phyloP scores from a whole-genome alignment of 371 early-diverging fungal genomes.

The Amoeboradix gromovi region DNA sequence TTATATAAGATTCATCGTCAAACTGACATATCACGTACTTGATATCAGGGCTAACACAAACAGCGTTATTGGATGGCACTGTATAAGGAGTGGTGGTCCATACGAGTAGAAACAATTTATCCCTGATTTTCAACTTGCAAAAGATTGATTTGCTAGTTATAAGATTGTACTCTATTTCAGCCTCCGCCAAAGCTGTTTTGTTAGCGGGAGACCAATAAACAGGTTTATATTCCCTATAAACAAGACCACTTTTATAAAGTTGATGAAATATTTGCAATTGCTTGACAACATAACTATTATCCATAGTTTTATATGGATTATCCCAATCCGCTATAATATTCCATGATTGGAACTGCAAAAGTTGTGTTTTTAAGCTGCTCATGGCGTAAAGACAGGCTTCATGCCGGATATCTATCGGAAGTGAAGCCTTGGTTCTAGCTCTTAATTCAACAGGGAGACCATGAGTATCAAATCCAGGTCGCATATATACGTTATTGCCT shows the following conservation, averaged over 20 bases:
- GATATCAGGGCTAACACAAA: slow-evolving; percentile 41
- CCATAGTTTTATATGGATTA: slow-evolving; percentile 39
- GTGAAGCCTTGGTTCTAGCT: slow-evolving; percentile 28
- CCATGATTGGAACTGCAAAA: slow-evolving; percentile 31
- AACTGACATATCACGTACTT: slow-evolving; percentile 21
- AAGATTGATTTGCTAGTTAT: slow-evolving; percentile 40
- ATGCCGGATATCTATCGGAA: slow-evolving; percentile 31
- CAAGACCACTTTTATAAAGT: slow-evolving; percentile 38
- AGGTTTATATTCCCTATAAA: slow-evolving; percentile 46
- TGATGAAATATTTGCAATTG: slow-evolving; percentile 42
- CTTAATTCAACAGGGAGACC: slow-evolving; percentile 87
- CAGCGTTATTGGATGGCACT: slow-evolving; percentile 55
- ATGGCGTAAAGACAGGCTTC: slow-evolving; percentile 36
- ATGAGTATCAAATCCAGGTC: slow-evolving; percentile 90
- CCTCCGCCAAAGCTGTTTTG: slow-evolving; percentile 65
- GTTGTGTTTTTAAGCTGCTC: slow-evolving; percentile 32
- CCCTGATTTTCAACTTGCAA: slow-evolving; percentile 2
- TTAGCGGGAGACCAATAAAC: slow-evolving; percentile 78
- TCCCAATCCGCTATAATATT: slow-evolving; percentile 60
- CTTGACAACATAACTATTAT: slow-evolving; percentile 38
- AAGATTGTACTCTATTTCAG: slow-evolving; percentile 61
- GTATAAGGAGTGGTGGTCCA: slow-evolving; percentile 97
- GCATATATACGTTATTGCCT: slow-evolving; percentile 48
- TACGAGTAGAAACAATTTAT: slow-evolving; percentile 24
- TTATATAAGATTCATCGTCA: not conserved